A percentile compares a stretch with the other conserved stretches of the same genome.
Evolutionary conservation across 805 yeast genomes (phyloP).

Genomic region (Cyberlindnera japonica): DNA sequence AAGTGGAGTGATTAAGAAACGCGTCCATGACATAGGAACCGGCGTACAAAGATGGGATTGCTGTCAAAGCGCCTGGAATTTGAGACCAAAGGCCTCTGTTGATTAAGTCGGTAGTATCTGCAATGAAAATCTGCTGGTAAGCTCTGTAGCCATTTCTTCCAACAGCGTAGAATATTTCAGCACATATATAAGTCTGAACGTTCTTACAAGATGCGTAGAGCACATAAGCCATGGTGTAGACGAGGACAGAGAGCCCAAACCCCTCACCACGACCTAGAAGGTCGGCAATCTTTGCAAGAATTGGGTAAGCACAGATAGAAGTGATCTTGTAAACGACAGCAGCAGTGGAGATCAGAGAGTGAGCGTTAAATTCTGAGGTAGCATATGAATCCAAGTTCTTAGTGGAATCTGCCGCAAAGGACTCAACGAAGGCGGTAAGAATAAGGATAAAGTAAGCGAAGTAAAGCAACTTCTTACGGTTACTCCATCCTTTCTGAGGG

Average conservation of each 20-base stretch:
- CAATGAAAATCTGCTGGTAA: slow-evolving; percentile 34
- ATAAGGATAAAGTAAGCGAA: slow-evolving; percentile 26
- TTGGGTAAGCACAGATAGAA: slow-evolving; percentile 35
- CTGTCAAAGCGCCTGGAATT: slow-evolving; percentile 33
- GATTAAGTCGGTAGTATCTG: slow-evolving; percentile 37
- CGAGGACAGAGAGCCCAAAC: slow-evolving; percentile 30
- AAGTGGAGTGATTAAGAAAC: slow-evolving; percentile 32
- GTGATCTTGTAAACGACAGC: slow-evolving; percentile 37
- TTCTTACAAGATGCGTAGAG: slow-evolving; percentile 33
- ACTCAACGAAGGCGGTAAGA: slow-evolving; percentile 29
- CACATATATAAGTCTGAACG: slow-evolving; percentile 31
- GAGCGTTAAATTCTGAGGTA: slow-evolving; percentile 35
- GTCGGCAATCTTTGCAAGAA: slow-evolving; percentile 37
- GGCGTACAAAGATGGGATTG: slow-evolving; percentile 28
- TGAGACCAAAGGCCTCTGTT: slow-evolving; percentile 37
- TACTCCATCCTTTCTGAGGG: too few species aligned
- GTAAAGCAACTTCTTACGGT: slow-evolving; percentile 16
- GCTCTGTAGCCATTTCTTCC: slow-evolving; percentile 37
- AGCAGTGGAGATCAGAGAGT: slow-evolving; percentile 36
- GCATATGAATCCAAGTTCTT: slow-evolving; percentile 29
- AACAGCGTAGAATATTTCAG: slow-evolving; percentile 35
- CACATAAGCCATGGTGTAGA: slow-evolving; percentile 33
- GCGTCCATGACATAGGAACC: slow-evolving; percentile 30
- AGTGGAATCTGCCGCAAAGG: slow-evolving; percentile 29
- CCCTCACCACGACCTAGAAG: slow-evolving; percentile 38